Base-by-base conservation (phyloP, 805 yeast species). In the Maudiozyma pseudohumilis region DNA sequence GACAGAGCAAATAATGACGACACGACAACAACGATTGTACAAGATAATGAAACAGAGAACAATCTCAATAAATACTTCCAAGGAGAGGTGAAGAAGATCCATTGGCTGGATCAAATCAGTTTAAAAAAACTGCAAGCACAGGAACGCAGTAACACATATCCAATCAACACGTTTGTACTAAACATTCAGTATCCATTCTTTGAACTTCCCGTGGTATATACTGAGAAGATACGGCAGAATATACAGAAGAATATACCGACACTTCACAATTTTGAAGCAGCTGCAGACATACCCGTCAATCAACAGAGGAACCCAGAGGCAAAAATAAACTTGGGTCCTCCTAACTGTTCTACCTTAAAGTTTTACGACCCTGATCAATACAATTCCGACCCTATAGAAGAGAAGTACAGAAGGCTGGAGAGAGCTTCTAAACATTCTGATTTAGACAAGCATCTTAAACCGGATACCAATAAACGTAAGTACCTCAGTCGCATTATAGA, bases 401-500 rank as follows among this genome's bases (percentile, higher is more conserved):
- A 77, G 45, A 92, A 89, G 55, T 86, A 81, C 53, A 75, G 95
- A 46, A 76, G 80, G 40, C 61, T 89, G 36, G 92, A 88, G 45
- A 80, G 96, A 58, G 75, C 82, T 34, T 85, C 88, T 47, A 80
- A 82, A 50, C 74, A 80, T 35, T 71, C 84, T 1, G 72, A 83
- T 20, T 60, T 85, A 26, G 97, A 88, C 53, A 77, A 75, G 47
- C 96, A 87, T 40, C 66, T 85, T 33, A 85, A 88, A 48, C 98
- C 98, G 1, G 81, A 89, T 15, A 80, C 95, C 3, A 81, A 77
- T 49, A 68, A 80, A 25, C 68, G 96, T 48, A 86, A 80, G 43
- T 82, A 83, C 46, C 68, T 89, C 38, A 68, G 74, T 40, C 68
- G 64, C 32, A 84, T 88, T 5, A 64, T 89, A 36, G 66, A 67